Base-by-base conservation (phyloP, 2,329 filamentous ascomycete genomes). In the Ustulina deusta region DNA sequence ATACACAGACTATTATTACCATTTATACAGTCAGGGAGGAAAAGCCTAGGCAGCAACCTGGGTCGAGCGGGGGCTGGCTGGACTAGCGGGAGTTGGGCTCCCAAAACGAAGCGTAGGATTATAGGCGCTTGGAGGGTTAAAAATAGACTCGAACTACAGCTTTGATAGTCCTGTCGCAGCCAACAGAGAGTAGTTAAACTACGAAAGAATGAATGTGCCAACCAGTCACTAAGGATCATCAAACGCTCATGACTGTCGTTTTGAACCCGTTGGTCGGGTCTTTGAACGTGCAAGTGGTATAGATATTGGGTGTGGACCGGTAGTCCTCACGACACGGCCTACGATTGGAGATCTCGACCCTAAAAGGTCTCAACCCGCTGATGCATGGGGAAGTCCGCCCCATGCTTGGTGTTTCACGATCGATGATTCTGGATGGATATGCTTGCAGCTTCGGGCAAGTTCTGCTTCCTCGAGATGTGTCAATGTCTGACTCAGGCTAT, bases 121-220 rank as follows among this genome's bases (percentile, higher is more conserved):
- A 56, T n/a, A 17, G 54, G 60, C 67, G 64, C 64, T 62, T 67
- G 62, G 44, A 64, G 29, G 34, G 55, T 42, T 38, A 29, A 61
- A 63, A 67, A 63, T 64, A 64, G 49, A 67, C 40, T 61, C 40
- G 58, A 64, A 38, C 9, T 57, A 65, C 57, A 20, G 29, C 17
- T 42, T 40, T 36, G 57, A 22, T 44, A 40, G 51, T 42, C 25
- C 42, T 9, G 55, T 34, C 40, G 38, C 20, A 49, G 25, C 52
- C 57, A 63, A 55, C 52, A 54, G 44, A 34, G 27, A 63, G 20
- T 36, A 56, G 55, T 56, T 36, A 32, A 51, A 62, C 59, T 15
- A 62, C 48, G 22, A 62, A 29, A 29, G 27, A 44, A 58, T 60
- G 32, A 58, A 61, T 11, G 15, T 63, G n/a, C 38, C 40, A 59